phyloP scores from a whole-genome alignment of 805 yeast genomes.

The Wickerhamomyces bisporus region DNA sequence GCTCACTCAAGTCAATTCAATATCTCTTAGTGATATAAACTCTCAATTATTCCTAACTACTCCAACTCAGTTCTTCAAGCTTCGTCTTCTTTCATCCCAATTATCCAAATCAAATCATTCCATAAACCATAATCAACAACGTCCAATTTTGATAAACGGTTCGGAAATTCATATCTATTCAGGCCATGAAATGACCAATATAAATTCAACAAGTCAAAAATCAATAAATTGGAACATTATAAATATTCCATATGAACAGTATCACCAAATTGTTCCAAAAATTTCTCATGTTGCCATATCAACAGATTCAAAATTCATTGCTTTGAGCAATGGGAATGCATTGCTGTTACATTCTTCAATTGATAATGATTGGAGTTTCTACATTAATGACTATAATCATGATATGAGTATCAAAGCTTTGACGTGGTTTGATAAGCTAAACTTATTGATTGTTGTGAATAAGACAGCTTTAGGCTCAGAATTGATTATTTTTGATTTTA shows the following conservation, averaged over 20 bases:
- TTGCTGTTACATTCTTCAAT: slow-evolving; percentile 19
- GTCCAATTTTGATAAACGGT: slow-evolving; percentile 19
- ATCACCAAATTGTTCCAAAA: slow-evolving; percentile 15
- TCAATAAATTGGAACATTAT: slow-evolving; percentile 19
- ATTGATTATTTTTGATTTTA: slow-evolving; percentile 21
- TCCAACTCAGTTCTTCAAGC: slow-evolving; percentile 4
- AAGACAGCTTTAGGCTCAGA: slow-evolving; percentile 16
- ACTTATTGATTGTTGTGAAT: slow-evolving; percentile 18
- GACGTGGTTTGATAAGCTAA: slow-evolving; percentile 16
- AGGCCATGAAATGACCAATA: slow-evolving; percentile 18
- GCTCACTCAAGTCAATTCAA: background rate
- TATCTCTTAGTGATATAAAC: background rate
- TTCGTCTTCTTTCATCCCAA: background rate
- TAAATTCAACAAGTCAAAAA: slow-evolving; percentile 5
- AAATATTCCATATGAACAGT: slow-evolving; percentile 19
- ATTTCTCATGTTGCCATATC: slow-evolving; percentile 19
- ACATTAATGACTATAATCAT: slow-evolving; percentile 22
- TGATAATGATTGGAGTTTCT: slow-evolving; percentile 23
- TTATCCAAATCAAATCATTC: background rate
- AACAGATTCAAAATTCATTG: slow-evolving; percentile 20
- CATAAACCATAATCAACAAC: slow-evolving; percentile 19
- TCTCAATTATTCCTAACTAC: background rate
- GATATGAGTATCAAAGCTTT: slow-evolving; percentile 15
- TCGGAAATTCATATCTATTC: slow-evolving; percentile 22
- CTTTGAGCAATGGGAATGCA: slow-evolving; percentile 15